phyloP scores from a whole-genome alignment of 2,329 filamentous ascomycete species.

The Myriosclerotinia duriaeana region DNA sequence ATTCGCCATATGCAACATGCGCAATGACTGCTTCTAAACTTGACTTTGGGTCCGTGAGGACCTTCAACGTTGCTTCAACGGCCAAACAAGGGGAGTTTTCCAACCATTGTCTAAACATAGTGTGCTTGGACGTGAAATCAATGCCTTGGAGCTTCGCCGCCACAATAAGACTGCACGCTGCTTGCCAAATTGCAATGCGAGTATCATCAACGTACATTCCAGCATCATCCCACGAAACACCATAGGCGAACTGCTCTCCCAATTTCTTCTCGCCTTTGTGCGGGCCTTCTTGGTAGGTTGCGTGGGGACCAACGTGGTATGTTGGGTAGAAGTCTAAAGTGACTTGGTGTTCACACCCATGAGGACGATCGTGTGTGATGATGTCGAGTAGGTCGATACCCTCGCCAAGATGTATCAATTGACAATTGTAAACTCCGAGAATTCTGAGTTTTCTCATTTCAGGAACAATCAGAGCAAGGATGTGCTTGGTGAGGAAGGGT shows the following conservation, averaged over 20 bases:
- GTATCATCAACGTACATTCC: constrained; percentile 24
- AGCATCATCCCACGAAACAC: constrained; percentile 37
- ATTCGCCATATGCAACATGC: constrained; percentile 27
- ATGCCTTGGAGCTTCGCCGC: constrained; percentile 30
- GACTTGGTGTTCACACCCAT: constrained; percentile 31
- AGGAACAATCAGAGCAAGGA: constrained; percentile 35
- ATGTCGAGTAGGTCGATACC: constrained; percentile 33
- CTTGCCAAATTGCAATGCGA: constrained; percentile 33
- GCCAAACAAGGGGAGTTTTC: constrained; percentile 33
- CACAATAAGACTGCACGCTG: constrained; percentile 27
- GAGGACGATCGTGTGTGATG: constrained; percentile 30
- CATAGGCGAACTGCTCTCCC: constrained; percentile 29
- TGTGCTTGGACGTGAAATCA: constrained; percentile 28
- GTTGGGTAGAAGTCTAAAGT: constrained; percentile 37
- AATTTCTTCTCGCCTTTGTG: constrained; percentile 1
- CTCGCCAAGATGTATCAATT: constrained; percentile 35
- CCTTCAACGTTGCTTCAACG: constrained; percentile 30
- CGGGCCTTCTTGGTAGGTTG: constrained; percentile 26
- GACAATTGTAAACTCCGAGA: constrained; percentile 38
- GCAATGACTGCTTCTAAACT: constrained; percentile 25
- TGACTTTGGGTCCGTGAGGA: constrained; percentile 20
- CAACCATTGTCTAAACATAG: constrained; percentile 35
- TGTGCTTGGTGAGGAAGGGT: constrained; percentile 31
- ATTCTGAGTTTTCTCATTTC: constrained; percentile 33
- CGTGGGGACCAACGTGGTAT: constrained; percentile 27